phyloP scores from a whole-genome alignment of 139 green algal genomes.

The Spirogloea muscicola region DNA sequence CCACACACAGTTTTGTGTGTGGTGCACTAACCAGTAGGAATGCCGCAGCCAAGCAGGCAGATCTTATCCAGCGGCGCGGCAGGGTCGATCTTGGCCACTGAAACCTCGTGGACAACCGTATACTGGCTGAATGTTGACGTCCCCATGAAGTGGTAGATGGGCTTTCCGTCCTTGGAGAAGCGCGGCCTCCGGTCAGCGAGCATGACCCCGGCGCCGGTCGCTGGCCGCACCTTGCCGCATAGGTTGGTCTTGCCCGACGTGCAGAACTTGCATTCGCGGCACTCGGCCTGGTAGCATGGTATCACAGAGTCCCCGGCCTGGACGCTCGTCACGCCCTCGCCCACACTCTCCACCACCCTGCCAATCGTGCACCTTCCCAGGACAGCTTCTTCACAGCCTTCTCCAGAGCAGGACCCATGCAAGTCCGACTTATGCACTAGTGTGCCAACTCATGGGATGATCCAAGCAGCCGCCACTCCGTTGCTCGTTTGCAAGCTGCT shows the following conservation, averaged over 20 bases:
- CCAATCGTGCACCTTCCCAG: neutral
- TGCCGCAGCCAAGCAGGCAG: conserved; percentile 66
- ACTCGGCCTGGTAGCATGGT: conserved; percentile 47
- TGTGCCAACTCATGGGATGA: conserved; percentile 48
- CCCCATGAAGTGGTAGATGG: conserved; percentile 99
- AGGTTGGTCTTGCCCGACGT: conserved; percentile 86
- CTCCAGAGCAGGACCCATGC: neutral
- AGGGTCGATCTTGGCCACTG: conserved; percentile 54
- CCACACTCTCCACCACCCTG: conserved; percentile 92
- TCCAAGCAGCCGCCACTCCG: no score
- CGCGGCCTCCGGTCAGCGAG: conserved; percentile 68
- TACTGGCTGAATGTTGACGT: conserved; percentile 97
- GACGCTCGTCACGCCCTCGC: conserved; percentile 62
- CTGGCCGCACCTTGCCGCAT: conserved; percentile 58
- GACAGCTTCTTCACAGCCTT: neutral
- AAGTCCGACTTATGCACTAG: conserved; percentile 82
- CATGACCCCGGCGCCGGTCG: conserved; percentile 87
- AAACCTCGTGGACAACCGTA: conserved; percentile 88
- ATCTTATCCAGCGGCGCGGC: conserved; percentile 58
- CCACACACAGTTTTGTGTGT: neutral
- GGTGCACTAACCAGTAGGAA: conserved; percentile 39
- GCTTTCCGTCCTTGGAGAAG: conserved; percentile 79
- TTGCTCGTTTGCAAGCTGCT: no score
- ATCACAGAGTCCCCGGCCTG: conserved; percentile 71
- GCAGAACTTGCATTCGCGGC: conserved; percentile 91